These are phyloP conservation scores for Rhizophora apiculata DNA, from an alignment of 345 rosid genomes.

Conservation along the genomic window DNA sequence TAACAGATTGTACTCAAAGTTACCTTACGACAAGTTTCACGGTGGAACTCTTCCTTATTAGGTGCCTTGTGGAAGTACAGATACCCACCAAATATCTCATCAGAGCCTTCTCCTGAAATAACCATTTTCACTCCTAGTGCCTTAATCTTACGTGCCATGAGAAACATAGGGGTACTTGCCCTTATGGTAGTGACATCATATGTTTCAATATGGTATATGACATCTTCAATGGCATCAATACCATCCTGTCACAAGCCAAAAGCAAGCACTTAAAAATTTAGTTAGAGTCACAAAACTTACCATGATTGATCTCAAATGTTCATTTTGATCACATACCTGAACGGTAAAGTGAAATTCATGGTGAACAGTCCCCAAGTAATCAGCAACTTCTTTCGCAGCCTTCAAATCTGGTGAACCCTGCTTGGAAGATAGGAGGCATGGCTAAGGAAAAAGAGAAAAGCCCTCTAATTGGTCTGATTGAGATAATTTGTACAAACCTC, in stretches of 20 bases:
- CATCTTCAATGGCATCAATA: slow-evolving; percentile 93
- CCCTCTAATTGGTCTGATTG: not conserved
- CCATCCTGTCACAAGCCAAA: slow-evolving; percentile 52
- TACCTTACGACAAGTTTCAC: slow-evolving; percentile 88
- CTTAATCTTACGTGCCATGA: slow-evolving; percentile 87
- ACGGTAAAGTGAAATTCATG: slow-evolving; percentile 93
- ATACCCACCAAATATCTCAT: slow-evolving; percentile 94
- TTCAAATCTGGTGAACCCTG: slow-evolving; percentile 91
- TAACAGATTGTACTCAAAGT: not conserved
- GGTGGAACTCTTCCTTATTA: slow-evolving; percentile 78
- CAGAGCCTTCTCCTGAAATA: slow-evolving; percentile 93
- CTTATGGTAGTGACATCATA: slow-evolving; percentile 87
- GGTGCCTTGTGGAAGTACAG: slow-evolving; percentile 97
- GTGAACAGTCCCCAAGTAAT: slow-evolving; percentile 80
- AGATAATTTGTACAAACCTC: slow-evolving; percentile 48
- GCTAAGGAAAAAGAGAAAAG: not conserved
- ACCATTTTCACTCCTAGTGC: slow-evolving; percentile 97
- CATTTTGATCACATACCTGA: slow-evolving; percentile 39
- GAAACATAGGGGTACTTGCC: slow-evolving; percentile 94
- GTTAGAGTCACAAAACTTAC: not conserved
- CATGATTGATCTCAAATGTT: not conserved
- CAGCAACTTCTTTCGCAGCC: slow-evolving; percentile 85
- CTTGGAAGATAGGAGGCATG: not conserved
- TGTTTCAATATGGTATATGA: slow-evolving; percentile 82
- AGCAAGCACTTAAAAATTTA: not conserved